A percentile compares a stretch with the other conserved stretches of the same genome.
Conservation (phyloP, 805 yeast species). For the Candida insectorum region DNA sequence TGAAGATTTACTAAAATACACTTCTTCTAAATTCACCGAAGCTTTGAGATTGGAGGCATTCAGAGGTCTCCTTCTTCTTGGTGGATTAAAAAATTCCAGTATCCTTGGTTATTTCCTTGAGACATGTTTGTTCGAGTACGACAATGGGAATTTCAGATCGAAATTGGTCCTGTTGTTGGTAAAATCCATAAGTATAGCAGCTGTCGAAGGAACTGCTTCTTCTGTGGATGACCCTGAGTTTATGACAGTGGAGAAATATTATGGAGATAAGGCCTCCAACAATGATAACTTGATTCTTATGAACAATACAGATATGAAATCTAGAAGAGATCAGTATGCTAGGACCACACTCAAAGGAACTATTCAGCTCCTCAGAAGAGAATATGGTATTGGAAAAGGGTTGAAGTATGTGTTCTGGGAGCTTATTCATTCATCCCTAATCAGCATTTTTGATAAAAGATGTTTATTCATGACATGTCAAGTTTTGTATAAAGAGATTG, state of each 20-base stretch:
- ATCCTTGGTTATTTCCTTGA: conserved; percentile 63
- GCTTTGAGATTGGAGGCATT: conserved; percentile 68
- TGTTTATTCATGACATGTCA: conserved; percentile 61
- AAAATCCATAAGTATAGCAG: conserved; percentile 60
- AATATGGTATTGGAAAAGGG: conserved; percentile 54
- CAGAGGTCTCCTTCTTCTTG: conserved; percentile 63
- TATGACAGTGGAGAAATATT: conserved; percentile 28
- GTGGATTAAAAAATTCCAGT: conserved; percentile 68
- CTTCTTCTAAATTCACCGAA: conserved; percentile 42
- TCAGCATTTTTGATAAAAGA: conserved; percentile 59
- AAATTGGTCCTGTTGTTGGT: conserved; percentile 47
- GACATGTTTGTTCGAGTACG: conserved; percentile 50
- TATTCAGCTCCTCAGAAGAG: conserved; percentile 59
- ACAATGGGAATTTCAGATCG: conserved; percentile 47
- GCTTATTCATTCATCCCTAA: conserved; percentile 56
- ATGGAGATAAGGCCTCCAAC: conserved; percentile 18
- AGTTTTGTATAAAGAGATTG: conserved; percentile 60
- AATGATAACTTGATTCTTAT: conserved; percentile 2
- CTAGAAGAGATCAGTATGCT: conserved; percentile 63
- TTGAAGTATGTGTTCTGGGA: conserved; percentile 65
- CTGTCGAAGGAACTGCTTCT: conserved; percentile 57
- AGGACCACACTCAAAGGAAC: conserved; percentile 65
- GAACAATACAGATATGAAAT: conserved; percentile 32
- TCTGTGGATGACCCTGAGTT: conserved; percentile 67
- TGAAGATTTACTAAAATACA: conserved; percentile 53